phyloP scores from a whole-genome alignment of 78 protist genomes.

The Emiliania huxleyi region DNA sequence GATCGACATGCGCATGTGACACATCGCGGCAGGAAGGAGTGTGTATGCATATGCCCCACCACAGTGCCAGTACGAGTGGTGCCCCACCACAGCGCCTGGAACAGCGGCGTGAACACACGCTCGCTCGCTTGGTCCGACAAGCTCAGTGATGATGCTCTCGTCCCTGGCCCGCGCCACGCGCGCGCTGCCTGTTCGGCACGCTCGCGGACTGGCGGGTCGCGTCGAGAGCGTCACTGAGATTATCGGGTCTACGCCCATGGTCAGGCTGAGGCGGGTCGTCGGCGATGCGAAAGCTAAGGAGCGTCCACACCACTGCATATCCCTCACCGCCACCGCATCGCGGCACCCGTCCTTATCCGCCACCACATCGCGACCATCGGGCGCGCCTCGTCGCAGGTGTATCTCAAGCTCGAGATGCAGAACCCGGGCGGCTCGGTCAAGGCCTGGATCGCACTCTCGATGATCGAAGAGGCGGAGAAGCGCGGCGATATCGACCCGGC shows the following conservation, averaged over 20 bases:
- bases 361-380: background rate
- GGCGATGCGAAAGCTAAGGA: too few relatives aligned
- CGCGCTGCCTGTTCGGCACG: too few relatives aligned
- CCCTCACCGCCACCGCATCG: background rate
- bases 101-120: too few relatives aligned
- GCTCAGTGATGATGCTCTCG: too few relatives aligned
- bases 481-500: slow-evolving; percentile 82
- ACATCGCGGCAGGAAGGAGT: too few relatives aligned
- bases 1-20: too few relatives aligned
- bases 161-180: too few relatives aligned
- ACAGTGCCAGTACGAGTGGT: too few relatives aligned
- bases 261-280: background rate
- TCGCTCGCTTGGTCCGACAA: too few relatives aligned
- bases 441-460: background rate
- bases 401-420: background rate
- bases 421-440: slow-evolving; percentile 26
- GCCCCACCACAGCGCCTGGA: too few relatives aligned
- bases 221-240: background rate
- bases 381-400: background rate
- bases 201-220: background rate
- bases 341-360: background rate
- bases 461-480: slow-evolving; percentile 34
- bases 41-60: too few relatives aligned
- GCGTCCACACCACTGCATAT: too few relatives aligned
- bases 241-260: background rate